Evolutionary conservation across 1,284 basidiomycete species (phyloP).

Genomic region (Exobasidium cylindrosporum): DNA sequence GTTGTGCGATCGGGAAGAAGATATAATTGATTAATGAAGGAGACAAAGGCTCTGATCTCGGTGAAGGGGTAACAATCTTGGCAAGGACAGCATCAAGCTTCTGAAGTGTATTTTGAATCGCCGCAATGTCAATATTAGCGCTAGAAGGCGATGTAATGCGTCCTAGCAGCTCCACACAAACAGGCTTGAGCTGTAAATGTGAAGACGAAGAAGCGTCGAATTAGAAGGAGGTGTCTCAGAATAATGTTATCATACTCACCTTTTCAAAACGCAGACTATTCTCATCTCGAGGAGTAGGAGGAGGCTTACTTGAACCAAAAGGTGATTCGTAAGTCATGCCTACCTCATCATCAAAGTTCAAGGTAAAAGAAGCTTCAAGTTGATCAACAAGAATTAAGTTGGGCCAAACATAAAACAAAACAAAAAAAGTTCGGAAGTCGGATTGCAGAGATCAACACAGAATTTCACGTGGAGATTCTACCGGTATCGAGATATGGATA

Average conservation of each 20-base stretch:
- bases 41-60: conserved; percentile 16
- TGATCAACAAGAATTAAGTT: too few relatives aligned
- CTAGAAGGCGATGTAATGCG: conserved; percentile 2
- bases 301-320: not conserved
- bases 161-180: conserved; percentile 37
- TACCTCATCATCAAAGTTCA: not conserved
- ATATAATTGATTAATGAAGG: conserved; percentile 43
- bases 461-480: too few relatives aligned
- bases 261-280: not conserved
- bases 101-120: conserved; percentile 16
- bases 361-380: too few relatives aligned
- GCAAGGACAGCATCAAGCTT: not conserved
- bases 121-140: conserved; percentile 8
- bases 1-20: conserved; percentile 49
- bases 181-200: conserved; percentile 31
- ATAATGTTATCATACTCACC: too few relatives aligned
- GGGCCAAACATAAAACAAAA: too few relatives aligned
- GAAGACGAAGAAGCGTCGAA: too few relatives aligned
- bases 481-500: too few relatives aligned
- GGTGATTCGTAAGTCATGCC: not conserved
- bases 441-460: too few relatives aligned
- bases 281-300: not conserved
- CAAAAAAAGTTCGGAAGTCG: too few relatives aligned
- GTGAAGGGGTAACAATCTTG: not conserved
- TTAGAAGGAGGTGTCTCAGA: too few relatives aligned